Base-by-base conservation (phyloP, 2,329 filamentous ascomycete genomes). In the Aspergillus brasiliensis region DNA sequence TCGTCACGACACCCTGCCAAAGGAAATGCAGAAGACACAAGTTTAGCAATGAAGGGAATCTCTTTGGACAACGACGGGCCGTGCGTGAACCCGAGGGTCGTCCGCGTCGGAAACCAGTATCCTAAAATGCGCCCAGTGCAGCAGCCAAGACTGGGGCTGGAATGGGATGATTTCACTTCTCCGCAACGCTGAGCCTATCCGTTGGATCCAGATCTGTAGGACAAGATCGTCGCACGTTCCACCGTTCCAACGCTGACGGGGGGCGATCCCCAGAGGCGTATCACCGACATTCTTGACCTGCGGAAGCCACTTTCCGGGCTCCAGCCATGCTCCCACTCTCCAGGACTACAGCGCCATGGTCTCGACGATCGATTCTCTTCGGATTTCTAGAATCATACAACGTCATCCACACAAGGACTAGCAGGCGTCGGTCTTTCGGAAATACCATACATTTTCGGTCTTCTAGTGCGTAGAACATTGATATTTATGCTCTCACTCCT, bases 221-320 rank as follows among this genome's bases (percentile, higher is more conserved):
- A 28, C 51, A 15, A 15, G 56, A 64, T 56, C 49, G 19, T 61
- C 27, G 47, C 27, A 38, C 42, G 15, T 31, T 55, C 59, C 56
- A 31, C n/a, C n/a, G n/a, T n/a, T n/a, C n/a, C n/a, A n/a, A n/a
- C 49, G 23, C 38, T 25, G 38, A 53, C 59, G 59, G 59, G 59
- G 49, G 51, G 44, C 52, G 49, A 60, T 40, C 34, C 34, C 49
- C 54, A 62, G 58, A 54, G 47, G 42, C 42, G 2, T 44, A 44
- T 44, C 44, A 48, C 44, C 44, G 44, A 62, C 51, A 34, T 56
- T 57, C 52, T 56, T 51, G 47, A 15, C 25, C 31, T 34, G 56
- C 72, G 72, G 71, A 74, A 73, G 67, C 70, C 63, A 60, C 68
- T 69, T 74, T 73, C 72, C 72, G 71, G 57, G 27, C 55, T 57